These are phyloP conservation scores for Spergularia bocconei DNA, from an alignment of 148 eudicot genomes.

Conservation along the genomic window DNA sequence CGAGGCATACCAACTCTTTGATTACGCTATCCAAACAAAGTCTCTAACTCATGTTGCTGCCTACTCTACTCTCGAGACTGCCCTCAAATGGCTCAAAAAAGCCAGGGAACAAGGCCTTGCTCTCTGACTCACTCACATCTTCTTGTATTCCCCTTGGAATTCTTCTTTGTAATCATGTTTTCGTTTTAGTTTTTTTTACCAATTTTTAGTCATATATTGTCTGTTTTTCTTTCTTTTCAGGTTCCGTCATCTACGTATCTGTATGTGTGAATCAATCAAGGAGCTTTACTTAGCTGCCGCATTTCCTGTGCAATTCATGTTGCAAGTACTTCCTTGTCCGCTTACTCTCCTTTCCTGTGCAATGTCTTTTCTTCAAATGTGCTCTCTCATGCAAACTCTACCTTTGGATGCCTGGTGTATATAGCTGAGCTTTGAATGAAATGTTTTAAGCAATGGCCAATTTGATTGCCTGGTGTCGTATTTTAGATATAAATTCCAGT, in stretches of 20 bases:
- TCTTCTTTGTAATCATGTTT: no score
- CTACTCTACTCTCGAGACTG: constrained; percentile 65
- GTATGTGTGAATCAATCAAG: no score
- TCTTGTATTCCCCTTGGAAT: constrained; percentile 28
- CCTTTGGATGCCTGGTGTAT: background rate
- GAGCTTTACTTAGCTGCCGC: no score
- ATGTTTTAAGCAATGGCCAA: background rate
- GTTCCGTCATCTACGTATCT: no score
- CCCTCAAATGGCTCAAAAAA: constrained; percentile 80
- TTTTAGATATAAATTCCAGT: background rate
- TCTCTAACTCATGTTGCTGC: constrained; percentile 72
- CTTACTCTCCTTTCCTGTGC: no score
- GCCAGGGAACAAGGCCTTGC: constrained; percentile 82
- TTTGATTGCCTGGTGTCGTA: background rate
- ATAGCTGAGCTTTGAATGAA: background rate
- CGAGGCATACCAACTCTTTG: constrained; percentile 89
- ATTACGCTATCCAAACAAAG: constrained; percentile 82
- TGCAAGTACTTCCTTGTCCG: no score
- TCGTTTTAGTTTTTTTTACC: no score
- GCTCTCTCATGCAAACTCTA: no score
- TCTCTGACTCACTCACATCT: constrained; percentile 33
- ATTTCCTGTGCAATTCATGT: no score
- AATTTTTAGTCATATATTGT: no score
- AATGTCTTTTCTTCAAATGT: no score
- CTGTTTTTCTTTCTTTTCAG: no score